Evolutionary conservation across 78 protist species (phyloP), one percentile per base, ranked within the genome.

Genomic region (Chrysochromulina parva): DNA sequence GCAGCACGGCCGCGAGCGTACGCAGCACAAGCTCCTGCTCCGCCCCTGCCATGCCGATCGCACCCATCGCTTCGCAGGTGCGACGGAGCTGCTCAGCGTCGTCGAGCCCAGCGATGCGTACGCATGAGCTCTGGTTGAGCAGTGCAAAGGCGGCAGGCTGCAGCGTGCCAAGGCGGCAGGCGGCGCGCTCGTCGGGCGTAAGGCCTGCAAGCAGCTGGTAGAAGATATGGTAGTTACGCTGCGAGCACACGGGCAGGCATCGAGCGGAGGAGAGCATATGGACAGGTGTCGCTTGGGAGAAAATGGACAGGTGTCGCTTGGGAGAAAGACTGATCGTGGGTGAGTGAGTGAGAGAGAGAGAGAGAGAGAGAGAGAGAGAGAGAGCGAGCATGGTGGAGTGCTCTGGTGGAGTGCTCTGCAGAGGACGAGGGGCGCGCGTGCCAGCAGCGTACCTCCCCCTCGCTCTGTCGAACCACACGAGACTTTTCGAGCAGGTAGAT

Each of bases 161-260:
- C 62, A 13, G 73, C 20, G 19, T 10, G 73, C 20, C 20, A 66
- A 24, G 48, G 20, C 73, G 19, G 19, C 9, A 66, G 48, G 73
- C 20, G 73, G 28, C 22, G 73, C 73, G 73, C 73, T 66, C 28
- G 48, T 16, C 13, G 28, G 28, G 48, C n/a, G 13, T 24, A 16
- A 24, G 59, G 59, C 69, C 87, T 26, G 24, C 20, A 67, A 53
- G 67, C 58, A 97, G 86, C 94, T 98, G 98, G 96, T 97, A 98
- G 95, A 98, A 98, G 92, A 97, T 93, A 93, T 98, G 99, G 88
- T 94, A 98, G 90, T 78, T 78, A 38, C 99, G 95, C 38, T 38
- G 38, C 38, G 38, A 38, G 38, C 38, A 38, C 38, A 38, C 38
- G 38, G 38, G 38, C 38, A 38, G 38, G 38, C 38, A 38, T 38